These are phyloP conservation scores for Dentipellis fragilis DNA, from an alignment of 768 basidiomycete species.

Conservation along the genomic window DNA sequence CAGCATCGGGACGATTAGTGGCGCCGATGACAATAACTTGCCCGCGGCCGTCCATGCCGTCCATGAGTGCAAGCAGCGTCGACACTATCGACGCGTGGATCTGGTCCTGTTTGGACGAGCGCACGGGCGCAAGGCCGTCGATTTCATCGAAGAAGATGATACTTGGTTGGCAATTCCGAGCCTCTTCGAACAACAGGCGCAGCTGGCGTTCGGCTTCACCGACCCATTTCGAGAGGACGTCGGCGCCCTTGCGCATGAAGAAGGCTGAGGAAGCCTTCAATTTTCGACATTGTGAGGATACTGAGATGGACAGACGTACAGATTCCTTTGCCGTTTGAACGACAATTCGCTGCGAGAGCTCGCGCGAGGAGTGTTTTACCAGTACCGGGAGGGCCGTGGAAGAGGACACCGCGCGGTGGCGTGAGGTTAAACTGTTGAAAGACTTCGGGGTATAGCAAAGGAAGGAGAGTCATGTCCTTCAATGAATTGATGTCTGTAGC, in stretches of 20 bases:
- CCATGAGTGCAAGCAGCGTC: conserved; percentile 93
- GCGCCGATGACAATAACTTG: conserved; percentile 98
- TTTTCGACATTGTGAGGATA: background rate
- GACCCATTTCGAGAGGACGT: conserved; percentile 97
- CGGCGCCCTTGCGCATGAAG: conserved; percentile 99
- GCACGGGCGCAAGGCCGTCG: conserved; percentile 94
- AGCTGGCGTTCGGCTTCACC: conserved; percentile 97
- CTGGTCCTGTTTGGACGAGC: conserved; percentile 98
- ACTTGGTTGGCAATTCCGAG: conserved; percentile 80
- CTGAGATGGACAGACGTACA: conserved; percentile 38
- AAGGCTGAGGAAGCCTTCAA: conserved; percentile 68
- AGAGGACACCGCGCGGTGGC: conserved; percentile 91
- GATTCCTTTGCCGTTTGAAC: conserved; percentile 77
- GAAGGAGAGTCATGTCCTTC: conserved; percentile 97
- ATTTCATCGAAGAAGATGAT: conserved; percentile 99
- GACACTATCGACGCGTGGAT: conserved; percentile 97
- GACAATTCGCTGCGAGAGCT: conserved; percentile 88
- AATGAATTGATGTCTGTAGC: conserved; percentile 81
- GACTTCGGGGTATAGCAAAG: conserved; percentile 91
- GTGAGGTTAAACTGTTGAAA: conserved; percentile 92
- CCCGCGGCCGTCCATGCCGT: conserved; percentile 97
- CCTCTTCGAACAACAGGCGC: conserved; percentile 92
- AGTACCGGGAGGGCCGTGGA: conserved; percentile 98
- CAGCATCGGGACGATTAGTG: conserved; percentile 95
- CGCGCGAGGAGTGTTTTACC: conserved; percentile 93